Conservation (phyloP, 352 stramenopile species). For the Phytophthora lateralis region DNA sequence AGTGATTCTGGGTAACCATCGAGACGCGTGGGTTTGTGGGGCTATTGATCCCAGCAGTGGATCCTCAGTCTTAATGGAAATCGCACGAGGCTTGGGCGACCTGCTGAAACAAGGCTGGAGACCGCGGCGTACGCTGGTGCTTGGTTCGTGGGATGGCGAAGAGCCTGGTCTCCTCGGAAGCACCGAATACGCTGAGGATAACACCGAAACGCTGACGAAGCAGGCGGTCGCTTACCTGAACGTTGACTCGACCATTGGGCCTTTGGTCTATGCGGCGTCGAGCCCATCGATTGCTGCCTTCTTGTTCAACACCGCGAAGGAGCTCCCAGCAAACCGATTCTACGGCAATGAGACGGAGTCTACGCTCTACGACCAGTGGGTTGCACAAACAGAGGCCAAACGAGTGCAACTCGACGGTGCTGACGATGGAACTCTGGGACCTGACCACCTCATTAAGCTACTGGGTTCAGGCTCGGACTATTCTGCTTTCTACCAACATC, state of each 20-base stretch:
- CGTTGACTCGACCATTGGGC: conserved; percentile 74
- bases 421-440: conserved; percentile 21
- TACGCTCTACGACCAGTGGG: conserved; percentile 44
- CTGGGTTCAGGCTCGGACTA: conserved; percentile 69
- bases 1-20: conserved; percentile 87
- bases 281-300: conserved; percentile 72
- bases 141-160: conserved; percentile 10
- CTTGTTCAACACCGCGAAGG: conserved; percentile 56
- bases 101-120: conserved; percentile 35
- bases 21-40: conserved; percentile 91
- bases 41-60: conserved; percentile 86
- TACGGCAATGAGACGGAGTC: conserved; percentile 34
- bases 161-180: background rate
- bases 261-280: conserved; percentile 49
- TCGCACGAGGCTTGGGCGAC: conserved; percentile 64
- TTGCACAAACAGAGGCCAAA: conserved; percentile 6
- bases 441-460: conserved; percentile 48
- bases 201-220: conserved; percentile 48
- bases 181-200: conserved; percentile 74
- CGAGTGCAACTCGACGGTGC: conserved; percentile 11
- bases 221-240: conserved; percentile 88
- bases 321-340: conserved; percentile 58
- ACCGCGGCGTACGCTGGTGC: background rate
- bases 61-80: conserved; percentile 41
- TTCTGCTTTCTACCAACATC: conserved; percentile 81